Evolutionary conservation across 257 asterid species (phyloP).

Genomic region (Ocimum tenuiflorum): DNA sequence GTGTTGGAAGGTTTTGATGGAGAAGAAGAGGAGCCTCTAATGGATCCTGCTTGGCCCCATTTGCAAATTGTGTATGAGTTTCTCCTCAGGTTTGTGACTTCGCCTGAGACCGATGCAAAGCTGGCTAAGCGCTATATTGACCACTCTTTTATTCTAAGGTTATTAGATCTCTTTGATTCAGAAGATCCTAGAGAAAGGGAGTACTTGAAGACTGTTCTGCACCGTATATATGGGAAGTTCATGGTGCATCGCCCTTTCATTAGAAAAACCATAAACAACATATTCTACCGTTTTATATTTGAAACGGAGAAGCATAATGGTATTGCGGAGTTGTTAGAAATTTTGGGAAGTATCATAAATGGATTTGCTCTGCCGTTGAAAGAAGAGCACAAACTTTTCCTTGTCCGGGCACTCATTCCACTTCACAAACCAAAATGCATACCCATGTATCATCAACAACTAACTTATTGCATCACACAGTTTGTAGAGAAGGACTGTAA

Average conservation of each 20-base stretch:
- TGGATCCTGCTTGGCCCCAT: constrained; percentile 93
- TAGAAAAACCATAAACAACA: constrained; percentile 69
- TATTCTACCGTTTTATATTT: constrained; percentile 69
- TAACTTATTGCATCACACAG: constrained; percentile 68
- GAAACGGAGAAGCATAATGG: constrained; percentile 92
- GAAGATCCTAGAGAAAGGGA: constrained; percentile 96
- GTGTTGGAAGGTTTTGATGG: constrained; percentile 58
- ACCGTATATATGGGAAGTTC: constrained; percentile 88
- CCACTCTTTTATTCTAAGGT: constrained; percentile 62
- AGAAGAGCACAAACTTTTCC: constrained; percentile 91
- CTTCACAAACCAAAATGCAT: constrained; percentile 63
- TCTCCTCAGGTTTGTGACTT: constrained; percentile 74
- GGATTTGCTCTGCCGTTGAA: constrained; percentile 84
- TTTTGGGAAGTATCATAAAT: constrained; percentile 86
- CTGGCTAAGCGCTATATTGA: constrained; percentile 84
- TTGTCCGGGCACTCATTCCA: constrained; percentile 79
- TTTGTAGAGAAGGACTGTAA: constrained; percentile 79
- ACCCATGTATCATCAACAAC: constrained; percentile 68
- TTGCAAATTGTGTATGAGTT: constrained; percentile 80
- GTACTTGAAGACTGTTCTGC: constrained; percentile 79
- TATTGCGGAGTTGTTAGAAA: constrained; percentile 78
- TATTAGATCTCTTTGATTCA: constrained; percentile 83
- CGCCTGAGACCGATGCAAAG: constrained; percentile 86
- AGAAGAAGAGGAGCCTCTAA: constrained; percentile 85
- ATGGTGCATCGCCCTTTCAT: constrained; percentile 96